Evolutionary conservation across 257 asterid genomes (phyloP).

Genomic region (Orobanche coerulescens): DNA sequence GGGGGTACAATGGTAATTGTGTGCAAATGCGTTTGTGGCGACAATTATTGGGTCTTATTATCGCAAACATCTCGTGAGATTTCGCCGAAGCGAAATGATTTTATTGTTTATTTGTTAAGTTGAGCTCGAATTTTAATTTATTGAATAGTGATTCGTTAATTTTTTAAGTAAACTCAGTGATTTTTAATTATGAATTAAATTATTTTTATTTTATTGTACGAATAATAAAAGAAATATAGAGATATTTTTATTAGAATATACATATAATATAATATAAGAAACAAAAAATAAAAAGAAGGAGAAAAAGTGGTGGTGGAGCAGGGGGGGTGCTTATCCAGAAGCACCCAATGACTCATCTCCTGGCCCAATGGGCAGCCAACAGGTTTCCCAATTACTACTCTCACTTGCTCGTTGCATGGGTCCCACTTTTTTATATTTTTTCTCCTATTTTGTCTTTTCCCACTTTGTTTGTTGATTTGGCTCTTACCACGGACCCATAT

Average conservation of each 20-base stretch:
- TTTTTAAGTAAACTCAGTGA: too few species aligned
- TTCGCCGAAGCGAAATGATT: background rate
- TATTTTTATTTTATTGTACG: too few species aligned
- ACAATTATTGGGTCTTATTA: background rate
- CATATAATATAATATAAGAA: too few species aligned
- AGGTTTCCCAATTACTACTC: background rate
- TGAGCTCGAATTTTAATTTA: background rate
- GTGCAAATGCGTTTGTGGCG: background rate
- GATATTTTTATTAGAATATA: too few species aligned
- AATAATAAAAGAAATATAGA: too few species aligned
- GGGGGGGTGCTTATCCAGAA: conserved; percentile 32
- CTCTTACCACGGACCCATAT: too few species aligned
- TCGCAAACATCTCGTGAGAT: conserved; percentile 12
- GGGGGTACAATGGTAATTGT: conserved; percentile 13
- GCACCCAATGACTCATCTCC: background rate
- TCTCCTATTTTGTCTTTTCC: background rate
- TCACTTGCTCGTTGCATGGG: background rate
- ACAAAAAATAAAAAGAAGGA: background rate
- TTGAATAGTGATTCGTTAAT: too few species aligned
- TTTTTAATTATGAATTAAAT: too few species aligned
- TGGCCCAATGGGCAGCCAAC: conserved; percentile 22
- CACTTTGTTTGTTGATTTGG: background rate
- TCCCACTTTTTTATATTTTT: background rate
- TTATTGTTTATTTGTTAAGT: background rate
- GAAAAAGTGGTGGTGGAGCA: conserved; percentile 10